These are phyloP conservation scores for Neurospora discreta DNA, from an alignment of 495 filamentous ascomycete genomes.

Conservation along the genomic window DNA sequence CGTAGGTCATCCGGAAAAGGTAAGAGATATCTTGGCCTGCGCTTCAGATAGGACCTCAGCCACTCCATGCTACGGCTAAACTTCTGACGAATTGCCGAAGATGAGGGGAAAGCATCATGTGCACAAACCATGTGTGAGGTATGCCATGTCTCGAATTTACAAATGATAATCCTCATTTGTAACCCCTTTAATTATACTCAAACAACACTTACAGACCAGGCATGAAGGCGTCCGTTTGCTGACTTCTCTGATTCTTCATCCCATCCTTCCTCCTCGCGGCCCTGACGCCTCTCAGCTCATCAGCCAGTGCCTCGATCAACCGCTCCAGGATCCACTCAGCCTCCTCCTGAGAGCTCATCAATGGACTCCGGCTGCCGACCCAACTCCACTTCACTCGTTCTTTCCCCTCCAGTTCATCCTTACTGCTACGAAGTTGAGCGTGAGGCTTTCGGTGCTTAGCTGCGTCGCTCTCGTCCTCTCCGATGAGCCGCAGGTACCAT, in stretches of 20 bases:
- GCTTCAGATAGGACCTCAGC: not conserved
- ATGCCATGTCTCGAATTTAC: not conserved
- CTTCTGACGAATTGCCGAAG: too few species aligned
- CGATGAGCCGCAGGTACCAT: slow-evolving; percentile 65
- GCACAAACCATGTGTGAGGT: not conserved
- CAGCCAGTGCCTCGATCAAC: slow-evolving; percentile 42
- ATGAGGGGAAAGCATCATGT: not conserved
- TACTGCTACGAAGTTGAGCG: not conserved
- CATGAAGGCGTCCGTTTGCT: not conserved
- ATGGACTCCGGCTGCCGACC: slow-evolving; percentile 59
- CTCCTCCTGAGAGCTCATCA: slow-evolving; percentile 64
- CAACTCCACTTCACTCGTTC: slow-evolving; percentile 50
- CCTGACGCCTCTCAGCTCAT: slow-evolving; percentile 33
- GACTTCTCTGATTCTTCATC: not conserved
- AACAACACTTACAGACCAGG: not conserved
- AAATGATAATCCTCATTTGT: not conserved
- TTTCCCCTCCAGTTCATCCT: not conserved
- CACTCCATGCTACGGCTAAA: not conserved
- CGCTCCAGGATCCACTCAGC: slow-evolving; percentile 71
- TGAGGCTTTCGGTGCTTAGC: slow-evolving; percentile 27
- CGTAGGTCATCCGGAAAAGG: not conserved
- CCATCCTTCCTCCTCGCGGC: slow-evolving; percentile 1
- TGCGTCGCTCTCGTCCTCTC: slow-evolving; percentile 49
- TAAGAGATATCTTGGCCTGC: not conserved
- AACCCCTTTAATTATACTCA: not conserved